Conservation (phyloP, 345 rosid species). For the Arabis alpina region DNA sequence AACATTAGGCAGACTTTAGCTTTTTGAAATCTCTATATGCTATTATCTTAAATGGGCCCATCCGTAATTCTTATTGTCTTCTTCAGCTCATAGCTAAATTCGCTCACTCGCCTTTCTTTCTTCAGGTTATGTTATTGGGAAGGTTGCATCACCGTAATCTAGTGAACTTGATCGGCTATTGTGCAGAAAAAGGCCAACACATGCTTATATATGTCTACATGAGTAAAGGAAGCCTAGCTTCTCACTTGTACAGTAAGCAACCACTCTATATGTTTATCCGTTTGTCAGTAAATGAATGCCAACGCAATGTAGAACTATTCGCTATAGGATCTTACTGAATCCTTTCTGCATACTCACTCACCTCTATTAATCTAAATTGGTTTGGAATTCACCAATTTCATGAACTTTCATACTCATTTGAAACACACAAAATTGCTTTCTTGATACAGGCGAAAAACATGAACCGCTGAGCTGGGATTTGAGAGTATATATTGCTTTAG, state of each 20-base stretch:
- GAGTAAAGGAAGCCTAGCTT: slow-evolving; percentile 97
- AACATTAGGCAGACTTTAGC: neutral
- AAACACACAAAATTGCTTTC: slow-evolving; percentile 1
- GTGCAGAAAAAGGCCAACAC: slow-evolving; percentile 94
- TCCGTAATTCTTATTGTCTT: neutral
- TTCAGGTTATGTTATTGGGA: slow-evolving; percentile 92
- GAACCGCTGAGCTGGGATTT: slow-evolving; percentile 80
- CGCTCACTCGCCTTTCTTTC: neutral
- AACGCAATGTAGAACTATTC: neutral
- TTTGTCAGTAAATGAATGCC: neutral
- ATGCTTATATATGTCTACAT: slow-evolving; percentile 96
- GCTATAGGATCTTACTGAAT: neutral
- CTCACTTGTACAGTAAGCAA: slow-evolving; percentile 88
- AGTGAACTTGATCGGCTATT: slow-evolving; percentile 94
- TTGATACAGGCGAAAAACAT: slow-evolving; percentile 59
- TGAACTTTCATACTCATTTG: neutral
- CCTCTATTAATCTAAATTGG: neutral
- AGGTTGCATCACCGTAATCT: slow-evolving; percentile 97
- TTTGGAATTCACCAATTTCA: neutral
- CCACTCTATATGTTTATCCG: neutral
- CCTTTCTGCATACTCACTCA: neutral
- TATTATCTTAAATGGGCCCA: neutral
- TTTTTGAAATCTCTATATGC: slow-evolving; percentile 2
- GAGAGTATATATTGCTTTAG: slow-evolving; percentile 84
- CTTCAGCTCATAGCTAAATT: slow-evolving; percentile 7